Evolutionary conservation across 176 grass and related monocot genomes (phyloP).

Genomic region (Dendrocalamus sinicus): DNA sequence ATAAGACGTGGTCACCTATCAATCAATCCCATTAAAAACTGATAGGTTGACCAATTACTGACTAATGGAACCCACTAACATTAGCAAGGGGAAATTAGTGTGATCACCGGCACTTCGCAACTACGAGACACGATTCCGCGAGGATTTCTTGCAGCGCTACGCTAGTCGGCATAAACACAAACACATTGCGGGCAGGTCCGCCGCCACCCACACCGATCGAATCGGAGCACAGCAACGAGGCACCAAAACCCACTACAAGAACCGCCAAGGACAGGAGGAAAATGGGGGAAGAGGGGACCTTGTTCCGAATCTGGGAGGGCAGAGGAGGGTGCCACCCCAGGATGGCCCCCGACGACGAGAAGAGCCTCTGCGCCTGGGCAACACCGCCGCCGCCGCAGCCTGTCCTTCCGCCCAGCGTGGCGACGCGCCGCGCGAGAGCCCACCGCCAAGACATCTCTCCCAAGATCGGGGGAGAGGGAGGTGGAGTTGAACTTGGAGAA

Average conservation of each 20-base stretch:
- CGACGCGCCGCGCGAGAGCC: conserved; percentile 50
- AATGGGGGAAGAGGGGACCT: conserved; percentile 39
- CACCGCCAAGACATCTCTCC: conserved; percentile 55
- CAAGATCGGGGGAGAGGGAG: conserved; percentile 40
- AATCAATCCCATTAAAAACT: neutral
- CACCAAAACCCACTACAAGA: neutral
- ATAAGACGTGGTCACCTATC: neutral
- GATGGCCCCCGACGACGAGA: conserved; percentile 32
- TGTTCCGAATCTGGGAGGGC: conserved; percentile 43
- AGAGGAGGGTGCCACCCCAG: neutral
- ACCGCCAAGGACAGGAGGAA: neutral
- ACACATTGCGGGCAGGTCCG: conserved; percentile 6
- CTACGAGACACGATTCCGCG: neutral
- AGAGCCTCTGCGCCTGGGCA: conserved; percentile 38
- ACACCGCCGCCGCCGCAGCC: neutral
- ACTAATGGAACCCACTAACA: neutral
- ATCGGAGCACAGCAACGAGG: neutral
- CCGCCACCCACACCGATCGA: no score
- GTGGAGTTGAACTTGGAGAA: conserved; percentile 46
- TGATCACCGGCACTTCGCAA: neutral
- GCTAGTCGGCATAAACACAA: conserved; percentile 30
- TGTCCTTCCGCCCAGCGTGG: conserved; percentile 3
- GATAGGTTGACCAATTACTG: neutral
- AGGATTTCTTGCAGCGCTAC: neutral
- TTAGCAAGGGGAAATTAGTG: neutral